Evolutionary conservation across 2,329 filamentous ascomycete genomes (phyloP).

Genomic region (Aspergillus latus): DNA sequence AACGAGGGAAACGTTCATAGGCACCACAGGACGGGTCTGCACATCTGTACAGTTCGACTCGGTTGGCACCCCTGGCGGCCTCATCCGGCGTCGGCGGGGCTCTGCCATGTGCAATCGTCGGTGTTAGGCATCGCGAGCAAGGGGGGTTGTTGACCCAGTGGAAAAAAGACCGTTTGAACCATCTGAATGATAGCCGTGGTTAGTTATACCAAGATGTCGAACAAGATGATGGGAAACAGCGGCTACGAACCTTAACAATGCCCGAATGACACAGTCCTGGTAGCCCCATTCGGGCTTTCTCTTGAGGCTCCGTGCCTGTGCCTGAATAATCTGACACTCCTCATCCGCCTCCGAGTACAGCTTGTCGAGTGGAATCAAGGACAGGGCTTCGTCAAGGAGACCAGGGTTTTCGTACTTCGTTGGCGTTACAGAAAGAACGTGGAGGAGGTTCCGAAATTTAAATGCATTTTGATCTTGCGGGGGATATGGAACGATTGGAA

Average conservation of each 20-base stretch:
- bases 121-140: slow-evolving; percentile 76
- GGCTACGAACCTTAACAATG: slow-evolving; percentile 70
- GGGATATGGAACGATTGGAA: slow-evolving; percentile 71
- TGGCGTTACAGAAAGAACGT: slow-evolving; percentile 83
- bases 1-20: slow-evolving; percentile 88
- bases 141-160: slow-evolving; percentile 94
- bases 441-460: slow-evolving; percentile 77
- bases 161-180: slow-evolving; percentile 96
- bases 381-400: slow-evolving; percentile 84
- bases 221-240: not conserved
- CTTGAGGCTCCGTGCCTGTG: slow-evolving; percentile 83
- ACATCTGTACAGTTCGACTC: slow-evolving; percentile 89
- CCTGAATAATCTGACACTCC: slow-evolving; percentile 82
- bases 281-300: slow-evolving; percentile 91
- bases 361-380: slow-evolving; percentile 80
- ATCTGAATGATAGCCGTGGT: slow-evolving; percentile 52
- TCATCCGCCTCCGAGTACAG: slow-evolving; percentile 95
- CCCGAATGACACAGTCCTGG: slow-evolving; percentile 91
- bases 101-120: slow-evolving; percentile 79
- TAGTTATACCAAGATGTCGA: slow-evolving; percentile 1
- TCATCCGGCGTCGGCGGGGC: slow-evolving; percentile 85
- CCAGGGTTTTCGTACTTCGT: slow-evolving; percentile 96
- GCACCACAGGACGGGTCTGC: slow-evolving; percentile 71
- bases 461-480: slow-evolving; percentile 70
- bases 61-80: slow-evolving; percentile 77